Percentiles rank a stretch among this genome's conserved stretches.
These are phyloP conservation scores for Pleurotus djamor DNA, from an alignment of 768 basidiomycete genomes.

Conservation along the genomic window DNA sequence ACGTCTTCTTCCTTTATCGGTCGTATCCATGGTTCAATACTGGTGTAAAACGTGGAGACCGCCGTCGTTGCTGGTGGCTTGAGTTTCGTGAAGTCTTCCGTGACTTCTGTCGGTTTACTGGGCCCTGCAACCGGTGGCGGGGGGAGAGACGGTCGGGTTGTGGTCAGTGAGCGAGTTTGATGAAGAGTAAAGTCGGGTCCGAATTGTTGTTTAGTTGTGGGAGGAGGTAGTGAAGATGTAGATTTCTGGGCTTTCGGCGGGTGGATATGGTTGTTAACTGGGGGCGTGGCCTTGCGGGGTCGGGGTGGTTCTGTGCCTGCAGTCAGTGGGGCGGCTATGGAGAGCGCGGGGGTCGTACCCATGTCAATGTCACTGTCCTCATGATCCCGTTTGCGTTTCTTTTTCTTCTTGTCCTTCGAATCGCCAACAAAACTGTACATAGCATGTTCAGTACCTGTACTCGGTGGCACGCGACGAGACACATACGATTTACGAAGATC, in stretches of 20 bases:
- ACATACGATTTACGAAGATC: slow-evolving; percentile 67
- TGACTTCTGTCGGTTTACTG: slow-evolving; percentile 79
- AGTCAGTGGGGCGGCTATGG: slow-evolving; percentile 3
- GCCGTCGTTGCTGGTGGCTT: slow-evolving; percentile 74
- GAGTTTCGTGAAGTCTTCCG: slow-evolving; percentile 84
- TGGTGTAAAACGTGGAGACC: slow-evolving; percentile 80
- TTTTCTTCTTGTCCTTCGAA: slow-evolving; percentile 69
- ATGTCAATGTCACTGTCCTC: slow-evolving; percentile 71
- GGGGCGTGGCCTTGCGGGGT: slow-evolving; percentile 60
- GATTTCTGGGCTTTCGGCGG: slow-evolving; percentile 59
- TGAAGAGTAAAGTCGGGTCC: slow-evolving; percentile 69
- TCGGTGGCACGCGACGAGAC: neutral
- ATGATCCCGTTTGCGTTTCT: slow-evolving; percentile 80
- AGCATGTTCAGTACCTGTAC: slow-evolving; percentile 5
- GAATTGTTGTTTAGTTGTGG: slow-evolving; percentile 34
- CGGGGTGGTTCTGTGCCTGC: slow-evolving; percentile 43
- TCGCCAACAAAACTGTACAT: slow-evolving; percentile 39
- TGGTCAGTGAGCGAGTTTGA: slow-evolving; percentile 44
- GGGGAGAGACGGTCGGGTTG: slow-evolving; percentile 60
- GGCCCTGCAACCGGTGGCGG: slow-evolving; percentile 74
- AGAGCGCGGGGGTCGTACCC: slow-evolving; percentile 28
- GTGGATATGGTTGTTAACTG: slow-evolving; percentile 34
- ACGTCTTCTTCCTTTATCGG: slow-evolving; percentile 93
- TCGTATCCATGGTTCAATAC: slow-evolving; percentile 88
- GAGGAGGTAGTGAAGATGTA: slow-evolving; percentile 36